These are phyloP conservation scores for Sporothrix luriei DNA, from an alignment of 2,329 filamentous ascomycete species.

Conservation along the genomic window DNA sequence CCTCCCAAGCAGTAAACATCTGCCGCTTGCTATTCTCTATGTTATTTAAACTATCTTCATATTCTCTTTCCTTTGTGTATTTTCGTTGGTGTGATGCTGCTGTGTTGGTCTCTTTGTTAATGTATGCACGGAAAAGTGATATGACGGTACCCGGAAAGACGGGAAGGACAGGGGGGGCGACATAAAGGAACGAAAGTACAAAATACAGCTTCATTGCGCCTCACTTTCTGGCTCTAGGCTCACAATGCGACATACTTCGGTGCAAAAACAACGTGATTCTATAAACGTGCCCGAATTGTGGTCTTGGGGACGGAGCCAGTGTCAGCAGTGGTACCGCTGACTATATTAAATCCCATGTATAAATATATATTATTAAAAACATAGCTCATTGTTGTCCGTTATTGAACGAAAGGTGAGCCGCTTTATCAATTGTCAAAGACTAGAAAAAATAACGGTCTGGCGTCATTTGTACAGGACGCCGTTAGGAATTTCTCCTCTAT, in stretches of 20 bases:
- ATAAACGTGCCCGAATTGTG: background rate
- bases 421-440: background rate
- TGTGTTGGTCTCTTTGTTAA: constrained; percentile 23
- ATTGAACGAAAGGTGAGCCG: background rate
- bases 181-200: background rate
- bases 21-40: constrained; percentile 21
- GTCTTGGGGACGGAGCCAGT: too few species aligned
- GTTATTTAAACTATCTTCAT: constrained; percentile 19
- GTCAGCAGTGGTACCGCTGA: background rate
- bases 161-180: constrained; percentile 12
- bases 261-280: background rate
- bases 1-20: constrained; percentile 54
- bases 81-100: constrained; percentile 18
- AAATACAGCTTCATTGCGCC: background rate
- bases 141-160: background rate
- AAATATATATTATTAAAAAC: background rate
- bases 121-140: background rate
- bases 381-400: background rate
- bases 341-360: too few species aligned
- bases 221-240: background rate
- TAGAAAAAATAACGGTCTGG: background rate
- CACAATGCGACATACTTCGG: background rate
- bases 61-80: constrained; percentile 12
- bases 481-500: constrained; percentile 38
- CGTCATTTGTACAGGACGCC: background rate